Conservation (phyloP, 139 green algal genomes). For the Trebouxia sp. region DNA sequence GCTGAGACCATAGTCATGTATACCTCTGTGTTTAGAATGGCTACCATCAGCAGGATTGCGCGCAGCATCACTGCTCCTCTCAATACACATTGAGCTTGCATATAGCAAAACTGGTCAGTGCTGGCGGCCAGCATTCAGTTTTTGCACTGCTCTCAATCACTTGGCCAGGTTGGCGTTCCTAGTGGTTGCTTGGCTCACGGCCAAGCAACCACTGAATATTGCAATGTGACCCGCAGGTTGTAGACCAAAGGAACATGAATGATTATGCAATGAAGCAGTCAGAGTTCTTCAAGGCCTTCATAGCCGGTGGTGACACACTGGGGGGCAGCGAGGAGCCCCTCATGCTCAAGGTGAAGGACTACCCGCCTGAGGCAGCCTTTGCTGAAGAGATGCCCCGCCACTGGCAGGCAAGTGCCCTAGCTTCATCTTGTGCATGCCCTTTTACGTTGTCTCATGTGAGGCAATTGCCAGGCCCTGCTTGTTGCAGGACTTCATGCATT, state of each 20-base stretch:
- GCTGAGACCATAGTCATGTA: too few species aligned
- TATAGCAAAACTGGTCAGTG: too few species aligned
- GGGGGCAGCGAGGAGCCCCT: not conserved
- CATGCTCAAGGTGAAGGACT: slow-evolving; percentile 93
- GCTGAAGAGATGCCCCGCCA: slow-evolving; percentile 48
- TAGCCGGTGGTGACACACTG: not conserved
- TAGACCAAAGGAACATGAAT: slow-evolving; percentile 33
- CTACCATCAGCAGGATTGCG: too few species aligned
- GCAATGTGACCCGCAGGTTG: slow-evolving; percentile 25
- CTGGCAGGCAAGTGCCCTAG: slow-evolving; percentile 48
- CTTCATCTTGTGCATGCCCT: not conserved
- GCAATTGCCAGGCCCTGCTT: not conserved
- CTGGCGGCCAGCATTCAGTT: too few species aligned
- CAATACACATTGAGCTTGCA: too few species aligned
- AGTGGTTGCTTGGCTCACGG: not conserved
- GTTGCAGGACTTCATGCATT: not conserved
- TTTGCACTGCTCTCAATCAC: too few species aligned
- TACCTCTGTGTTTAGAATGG: too few species aligned
- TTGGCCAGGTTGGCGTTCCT: not conserved
- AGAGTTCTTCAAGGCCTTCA: slow-evolving; percentile 46
- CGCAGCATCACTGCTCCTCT: too few species aligned
- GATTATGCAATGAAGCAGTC: slow-evolving; percentile 14
- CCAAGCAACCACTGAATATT: not conserved
- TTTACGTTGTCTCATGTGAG: not conserved
- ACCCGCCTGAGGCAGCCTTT: slow-evolving; percentile 63